Percentiles rank a stretch among this genome's conserved stretches.
Evolutionary conservation across 495 filamentous ascomycete genomes (phyloP).

Genomic region (Podospora sp.): DNA sequence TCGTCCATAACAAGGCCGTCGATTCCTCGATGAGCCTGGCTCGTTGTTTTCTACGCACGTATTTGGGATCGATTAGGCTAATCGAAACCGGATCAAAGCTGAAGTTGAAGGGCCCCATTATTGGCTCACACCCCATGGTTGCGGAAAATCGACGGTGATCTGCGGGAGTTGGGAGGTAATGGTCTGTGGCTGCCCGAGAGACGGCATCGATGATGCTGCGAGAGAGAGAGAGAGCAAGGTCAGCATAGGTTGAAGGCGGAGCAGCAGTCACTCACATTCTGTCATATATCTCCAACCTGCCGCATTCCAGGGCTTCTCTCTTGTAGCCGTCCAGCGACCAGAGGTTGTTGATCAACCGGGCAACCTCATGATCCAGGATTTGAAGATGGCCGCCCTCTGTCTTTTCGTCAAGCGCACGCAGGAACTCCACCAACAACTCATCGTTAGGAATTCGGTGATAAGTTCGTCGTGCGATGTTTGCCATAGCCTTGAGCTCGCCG

Average conservation of each 20-base stretch:
- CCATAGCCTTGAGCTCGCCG: background rate
- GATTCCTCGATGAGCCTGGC: background rate
- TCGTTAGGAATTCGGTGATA: background rate
- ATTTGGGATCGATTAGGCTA: slow-evolving; percentile 4
- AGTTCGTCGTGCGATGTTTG: background rate
- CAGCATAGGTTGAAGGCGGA: background rate
- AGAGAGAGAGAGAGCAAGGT: background rate
- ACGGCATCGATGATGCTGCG: slow-evolving; percentile 16
- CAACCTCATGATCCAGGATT: background rate
- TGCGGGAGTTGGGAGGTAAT: slow-evolving; percentile 14
- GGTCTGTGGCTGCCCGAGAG: background rate
- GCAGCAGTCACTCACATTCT: slow-evolving; percentile 5
- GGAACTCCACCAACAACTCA: background rate
- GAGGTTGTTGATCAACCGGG: background rate
- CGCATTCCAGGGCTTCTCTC: background rate
- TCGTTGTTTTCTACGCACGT: background rate
- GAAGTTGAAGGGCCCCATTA: slow-evolving; percentile 18
- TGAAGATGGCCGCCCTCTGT: background rate
- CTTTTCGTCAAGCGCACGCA: background rate
- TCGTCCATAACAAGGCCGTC: background rate
- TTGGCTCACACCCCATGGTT: background rate
- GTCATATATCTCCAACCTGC: background rate
- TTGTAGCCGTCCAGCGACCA: background rate
- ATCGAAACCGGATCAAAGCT: slow-evolving; percentile 13
- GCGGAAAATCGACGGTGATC: slow-evolving; percentile 21